A percentile compares a stretch with the other conserved stretches of the same genome.
These are phyloP conservation scores for Colletotrichum sp. DNA, from an alignment of 2,329 filamentous ascomycete species.

Conservation along the genomic window DNA sequence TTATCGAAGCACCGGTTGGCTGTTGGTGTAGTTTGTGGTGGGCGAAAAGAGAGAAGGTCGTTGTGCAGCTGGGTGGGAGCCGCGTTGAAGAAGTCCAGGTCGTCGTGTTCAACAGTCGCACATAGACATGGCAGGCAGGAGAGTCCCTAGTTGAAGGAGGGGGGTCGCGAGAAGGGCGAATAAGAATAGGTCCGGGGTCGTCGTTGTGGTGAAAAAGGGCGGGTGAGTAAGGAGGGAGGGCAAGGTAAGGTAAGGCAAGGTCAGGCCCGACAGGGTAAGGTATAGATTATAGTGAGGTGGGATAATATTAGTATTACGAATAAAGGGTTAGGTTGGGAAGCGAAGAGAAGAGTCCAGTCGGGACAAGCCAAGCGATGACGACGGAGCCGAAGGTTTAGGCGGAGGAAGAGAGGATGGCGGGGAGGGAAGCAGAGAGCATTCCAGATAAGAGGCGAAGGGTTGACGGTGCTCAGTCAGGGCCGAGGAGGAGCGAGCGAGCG, in stretches of 20 bases:
- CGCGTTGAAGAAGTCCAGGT: neutral
- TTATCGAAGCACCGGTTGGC: neutral
- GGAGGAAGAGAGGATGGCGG: neutral
- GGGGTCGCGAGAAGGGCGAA: conserved; percentile 5
- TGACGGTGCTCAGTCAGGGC: neutral
- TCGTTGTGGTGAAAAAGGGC: conserved; percentile 5
- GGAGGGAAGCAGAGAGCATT: conserved; percentile 11
- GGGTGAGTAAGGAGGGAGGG: conserved; percentile 8
- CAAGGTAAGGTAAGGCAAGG: conserved; percentile 3
- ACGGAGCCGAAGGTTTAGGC: neutral
- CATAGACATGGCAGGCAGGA: conserved; percentile 19
- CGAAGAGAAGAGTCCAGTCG: conserved; percentile 4
- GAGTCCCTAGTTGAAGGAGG: conserved; percentile 9
- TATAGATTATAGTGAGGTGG: conserved; percentile 18
- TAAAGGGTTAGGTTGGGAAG: conserved; percentile 12
- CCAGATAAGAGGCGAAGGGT: neutral
- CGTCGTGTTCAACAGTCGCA: conserved; percentile 7
- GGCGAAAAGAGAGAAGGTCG: neutral
- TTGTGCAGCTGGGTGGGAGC: neutral
- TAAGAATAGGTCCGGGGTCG: conserved; percentile 9
- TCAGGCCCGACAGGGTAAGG: conserved; percentile 14
- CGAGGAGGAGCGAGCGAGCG: neutral
- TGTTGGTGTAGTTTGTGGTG: neutral
- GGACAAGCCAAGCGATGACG: conserved; percentile 6
- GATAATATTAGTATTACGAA: conserved; percentile 21